These are phyloP conservation scores for Tolypocladium inflatum DNA, from an alignment of 2,329 filamentous ascomycete genomes.

Conservation along the genomic window DNA sequence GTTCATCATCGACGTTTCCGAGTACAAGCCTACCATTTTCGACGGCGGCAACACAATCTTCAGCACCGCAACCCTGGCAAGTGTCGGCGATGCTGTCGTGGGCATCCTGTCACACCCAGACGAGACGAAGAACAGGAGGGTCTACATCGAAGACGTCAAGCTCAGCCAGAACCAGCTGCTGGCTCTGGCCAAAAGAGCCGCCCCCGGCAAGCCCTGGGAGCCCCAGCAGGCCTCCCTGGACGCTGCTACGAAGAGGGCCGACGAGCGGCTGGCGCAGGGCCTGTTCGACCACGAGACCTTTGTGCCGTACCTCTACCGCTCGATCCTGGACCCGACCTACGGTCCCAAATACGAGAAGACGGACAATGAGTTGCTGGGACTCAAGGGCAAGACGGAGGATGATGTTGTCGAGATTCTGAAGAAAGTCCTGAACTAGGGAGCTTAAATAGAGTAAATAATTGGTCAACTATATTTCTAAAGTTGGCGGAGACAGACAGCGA, in stretches of 20 bases:
- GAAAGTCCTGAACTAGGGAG: constrained; percentile 2
- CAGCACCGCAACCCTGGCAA: constrained; percentile 35
- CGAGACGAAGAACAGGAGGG: constrained; percentile 41
- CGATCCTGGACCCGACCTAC: constrained; percentile 21
- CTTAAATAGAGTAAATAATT: not conserved
- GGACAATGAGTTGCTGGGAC: constrained; percentile 35
- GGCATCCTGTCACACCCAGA: constrained; percentile 37
- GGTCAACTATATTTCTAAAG: not conserved
- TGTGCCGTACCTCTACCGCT: constrained; percentile 19
- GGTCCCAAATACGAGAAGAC: constrained; percentile 22
- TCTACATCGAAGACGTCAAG: constrained; percentile 35
- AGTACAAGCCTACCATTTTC: constrained; percentile 30
- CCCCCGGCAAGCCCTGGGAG: constrained; percentile 35
- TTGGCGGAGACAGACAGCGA: not conserved
- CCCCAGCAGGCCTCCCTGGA: constrained; percentile 26
- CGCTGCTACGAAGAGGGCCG: constrained; percentile 14
- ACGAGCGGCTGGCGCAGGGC: constrained; percentile 20
- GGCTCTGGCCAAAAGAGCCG: constrained; percentile 36
- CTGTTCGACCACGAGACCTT: constrained; percentile 19
- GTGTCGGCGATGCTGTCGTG: constrained; percentile 37
- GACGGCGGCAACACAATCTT: constrained; percentile 41
- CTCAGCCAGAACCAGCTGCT: constrained; percentile 36
- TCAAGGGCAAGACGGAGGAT: constrained; percentile 29
- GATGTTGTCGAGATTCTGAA: constrained; percentile 25
- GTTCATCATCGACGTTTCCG: constrained; percentile 33